phyloP scores from a whole-genome alignment of 2,329 filamentous ascomycete species.

The Ophiostoma quercus region DNA sequence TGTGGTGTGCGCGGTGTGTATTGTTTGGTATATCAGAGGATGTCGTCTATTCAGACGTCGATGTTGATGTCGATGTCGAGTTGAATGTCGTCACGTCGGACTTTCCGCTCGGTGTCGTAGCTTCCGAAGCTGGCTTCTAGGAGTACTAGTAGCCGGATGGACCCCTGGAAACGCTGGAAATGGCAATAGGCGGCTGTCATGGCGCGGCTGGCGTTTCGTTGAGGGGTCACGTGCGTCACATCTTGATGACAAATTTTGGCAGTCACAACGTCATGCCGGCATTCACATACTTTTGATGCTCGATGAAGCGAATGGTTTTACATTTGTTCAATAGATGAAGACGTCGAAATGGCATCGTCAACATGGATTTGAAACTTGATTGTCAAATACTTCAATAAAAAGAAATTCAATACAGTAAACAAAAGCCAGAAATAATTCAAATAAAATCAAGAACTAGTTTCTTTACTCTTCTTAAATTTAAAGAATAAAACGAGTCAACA shows the following conservation, averaged over 20 bases:
- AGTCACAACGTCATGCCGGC: not conserved
- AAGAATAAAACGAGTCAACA: no score
- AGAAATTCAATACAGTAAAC: not conserved
- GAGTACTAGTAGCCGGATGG: not conserved
- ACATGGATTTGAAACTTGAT: no score
- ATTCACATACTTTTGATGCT: no score
- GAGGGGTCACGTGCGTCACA: not conserved
- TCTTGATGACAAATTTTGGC: not conserved
- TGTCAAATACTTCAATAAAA: not conserved
- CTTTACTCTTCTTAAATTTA: no score
- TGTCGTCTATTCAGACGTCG: not conserved
- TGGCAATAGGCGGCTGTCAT: not conserved
- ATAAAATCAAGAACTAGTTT: not conserved
- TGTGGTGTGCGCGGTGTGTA: not conserved
- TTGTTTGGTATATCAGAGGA: not conserved
- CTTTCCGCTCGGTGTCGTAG: not conserved
- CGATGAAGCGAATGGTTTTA: no score
- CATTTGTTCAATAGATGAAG: no score
- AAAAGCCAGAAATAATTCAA: not conserved
- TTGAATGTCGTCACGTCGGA: not conserved
- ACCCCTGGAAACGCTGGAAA: not conserved
- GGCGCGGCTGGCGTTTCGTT: not conserved
- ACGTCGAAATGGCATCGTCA: no score
- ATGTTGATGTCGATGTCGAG: not conserved
- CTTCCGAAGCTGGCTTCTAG: not conserved